Evolutionary conservation across 306 rosid species (phyloP).

Genomic region (Glycine latifolia): DNA sequence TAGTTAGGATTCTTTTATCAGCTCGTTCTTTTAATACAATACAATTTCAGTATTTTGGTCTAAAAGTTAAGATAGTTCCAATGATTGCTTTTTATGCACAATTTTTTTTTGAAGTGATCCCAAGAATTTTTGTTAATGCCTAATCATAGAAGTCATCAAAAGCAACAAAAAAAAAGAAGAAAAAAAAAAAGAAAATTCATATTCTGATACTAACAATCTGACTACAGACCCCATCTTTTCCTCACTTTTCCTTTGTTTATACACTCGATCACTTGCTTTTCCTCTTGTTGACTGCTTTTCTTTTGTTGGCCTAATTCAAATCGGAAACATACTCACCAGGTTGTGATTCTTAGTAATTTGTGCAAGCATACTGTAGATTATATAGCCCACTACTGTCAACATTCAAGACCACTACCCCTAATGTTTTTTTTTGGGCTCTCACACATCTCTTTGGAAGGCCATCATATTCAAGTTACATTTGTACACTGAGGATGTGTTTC

Average conservation of each 20-base stretch:
- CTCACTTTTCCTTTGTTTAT: conserved; percentile 58
- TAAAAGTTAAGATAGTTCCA: conserved; percentile 71
- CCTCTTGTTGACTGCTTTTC: conserved; percentile 87
- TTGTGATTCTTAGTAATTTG: conserved; percentile 48
- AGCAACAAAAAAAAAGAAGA: conserved; percentile 57
- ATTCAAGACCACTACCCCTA: conserved; percentile 18
- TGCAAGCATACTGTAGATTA: conserved; percentile 51
- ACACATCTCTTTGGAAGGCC: neutral
- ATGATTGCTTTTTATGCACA: conserved; percentile 81
- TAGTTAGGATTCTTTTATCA: conserved; percentile 54
- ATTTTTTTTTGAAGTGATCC: conserved; percentile 81
- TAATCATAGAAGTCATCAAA: conserved; percentile 92
- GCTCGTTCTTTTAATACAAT: conserved; percentile 49
- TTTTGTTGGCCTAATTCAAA: conserved; percentile 53
- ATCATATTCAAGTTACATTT: neutral
- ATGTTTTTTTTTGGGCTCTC: neutral
- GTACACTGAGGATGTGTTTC: too few species aligned
- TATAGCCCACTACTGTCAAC: conserved; percentile 46
- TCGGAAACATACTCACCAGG: conserved; percentile 47
- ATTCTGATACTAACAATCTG: conserved; percentile 62
- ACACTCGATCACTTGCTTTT: conserved; percentile 54
- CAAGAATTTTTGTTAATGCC: conserved; percentile 57
- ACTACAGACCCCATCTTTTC: conserved; percentile 59
- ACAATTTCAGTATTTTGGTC: conserved; percentile 59
- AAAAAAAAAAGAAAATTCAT: conserved; percentile 52